Conservation (phyloP, 768 basidiomycete species). For the Phaeotremella fagi region DNA sequence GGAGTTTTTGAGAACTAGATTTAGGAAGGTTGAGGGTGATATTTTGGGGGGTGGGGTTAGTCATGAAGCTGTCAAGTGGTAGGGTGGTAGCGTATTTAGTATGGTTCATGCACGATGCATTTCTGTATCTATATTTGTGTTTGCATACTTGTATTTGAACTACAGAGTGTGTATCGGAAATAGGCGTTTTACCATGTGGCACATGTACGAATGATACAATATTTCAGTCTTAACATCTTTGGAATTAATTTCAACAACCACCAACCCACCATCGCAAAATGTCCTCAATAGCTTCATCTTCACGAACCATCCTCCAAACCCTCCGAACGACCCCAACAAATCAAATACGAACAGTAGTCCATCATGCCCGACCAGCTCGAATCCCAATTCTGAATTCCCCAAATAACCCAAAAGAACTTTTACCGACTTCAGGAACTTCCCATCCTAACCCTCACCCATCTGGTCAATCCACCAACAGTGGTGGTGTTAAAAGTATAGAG, state of each 20-base stretch:
- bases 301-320: neutral
- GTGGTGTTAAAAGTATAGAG: no score
- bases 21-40: constrained; percentile 80
- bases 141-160: no score
- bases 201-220: no score
- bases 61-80: constrained; percentile 41
- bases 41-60: constrained; percentile 49
- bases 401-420: constrained; percentile 26
- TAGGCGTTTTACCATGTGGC: no score
- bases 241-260: no score
- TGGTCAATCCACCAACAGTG: neutral
- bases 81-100: neutral
- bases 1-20: constrained; percentile 67
- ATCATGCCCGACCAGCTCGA: constrained; percentile 41
- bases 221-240: no score
- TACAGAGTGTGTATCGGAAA: no score
- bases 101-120: no score
- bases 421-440: constrained; percentile 42
- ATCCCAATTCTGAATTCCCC: constrained; percentile 30
- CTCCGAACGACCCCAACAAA: neutral
- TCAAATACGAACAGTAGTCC: constrained; percentile 28
- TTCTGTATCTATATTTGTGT: no score
- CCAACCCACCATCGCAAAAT: no score
- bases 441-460: constrained; percentile 12
- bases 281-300: neutral